Evolutionary conservation across 2,329 filamentous ascomycete species (phyloP).

Genomic region (Scedosporium minutisporum): DNA sequence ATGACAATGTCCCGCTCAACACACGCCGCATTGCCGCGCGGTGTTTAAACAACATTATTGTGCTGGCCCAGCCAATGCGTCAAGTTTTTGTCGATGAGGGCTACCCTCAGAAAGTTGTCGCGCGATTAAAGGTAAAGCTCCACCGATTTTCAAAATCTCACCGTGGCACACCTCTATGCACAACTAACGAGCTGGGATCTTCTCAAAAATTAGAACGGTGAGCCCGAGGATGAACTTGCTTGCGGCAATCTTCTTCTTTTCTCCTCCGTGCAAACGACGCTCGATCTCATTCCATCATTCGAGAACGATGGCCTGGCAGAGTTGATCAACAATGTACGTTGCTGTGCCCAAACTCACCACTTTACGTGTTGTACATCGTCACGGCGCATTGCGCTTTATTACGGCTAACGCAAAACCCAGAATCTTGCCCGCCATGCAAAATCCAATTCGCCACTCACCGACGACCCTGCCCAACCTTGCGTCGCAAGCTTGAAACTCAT

Average conservation of each 20-base stretch:
- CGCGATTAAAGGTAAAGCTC: conserved; percentile 5
- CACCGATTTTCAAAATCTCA: neutral
- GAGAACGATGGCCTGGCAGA: conserved; percentile 13
- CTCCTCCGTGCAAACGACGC: conserved; percentile 9
- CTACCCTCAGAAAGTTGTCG: conserved; percentile 8
- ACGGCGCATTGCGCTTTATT: too few relatives aligned
- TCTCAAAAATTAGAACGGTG: conserved; percentile 6
- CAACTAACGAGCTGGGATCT: neutral
- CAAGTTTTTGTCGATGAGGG: conserved; percentile 11
- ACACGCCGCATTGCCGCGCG: conserved; percentile 1
- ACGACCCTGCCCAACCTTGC: conserved; percentile 12
- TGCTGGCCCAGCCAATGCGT: conserved; percentile 10
- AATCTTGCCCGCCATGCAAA: conserved; percentile 11
- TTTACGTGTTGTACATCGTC: too few relatives aligned
- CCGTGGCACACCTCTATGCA: neutral
- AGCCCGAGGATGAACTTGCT: conserved; percentile 11
- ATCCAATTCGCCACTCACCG: conserved; percentile 8
- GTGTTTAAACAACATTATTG: conserved; percentile 11
- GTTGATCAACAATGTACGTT: conserved; percentile 10
- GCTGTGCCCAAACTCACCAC: neutral
- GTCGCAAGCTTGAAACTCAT: conserved; percentile 13
- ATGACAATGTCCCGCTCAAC: neutral
- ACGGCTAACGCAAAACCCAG: conserved; percentile 1
- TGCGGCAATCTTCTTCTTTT: conserved; percentile 12
- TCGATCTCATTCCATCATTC: conserved; percentile 32